Percentiles rank a stretch among this genome's conserved stretches.
Conservation (phyloP, 164 flowering plant species). For the Magnolia changhungtana region DNA sequence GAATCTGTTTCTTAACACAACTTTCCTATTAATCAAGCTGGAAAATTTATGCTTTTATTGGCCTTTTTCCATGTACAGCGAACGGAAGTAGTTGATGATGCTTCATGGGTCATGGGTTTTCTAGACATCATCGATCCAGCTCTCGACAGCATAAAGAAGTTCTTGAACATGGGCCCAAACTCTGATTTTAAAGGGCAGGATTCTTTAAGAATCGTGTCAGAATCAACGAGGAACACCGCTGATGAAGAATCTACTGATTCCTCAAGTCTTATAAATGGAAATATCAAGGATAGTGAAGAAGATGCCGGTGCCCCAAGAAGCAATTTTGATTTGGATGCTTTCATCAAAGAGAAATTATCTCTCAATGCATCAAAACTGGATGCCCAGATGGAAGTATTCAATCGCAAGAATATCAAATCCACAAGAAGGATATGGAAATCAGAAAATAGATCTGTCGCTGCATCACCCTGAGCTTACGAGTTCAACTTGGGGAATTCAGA, state of each 20-base stretch:
- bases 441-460: conserved; percentile 8
- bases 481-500: not conserved
- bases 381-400: conserved; percentile 31
- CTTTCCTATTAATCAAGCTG: too few species aligned
- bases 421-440: conserved; percentile 32
- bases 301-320: conserved; percentile 5
- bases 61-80: conserved; percentile 45
- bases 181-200: conserved; percentile 21
- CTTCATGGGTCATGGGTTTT: conserved; percentile 88
- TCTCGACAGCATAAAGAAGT: conserved; percentile 69
- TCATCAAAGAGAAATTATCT: conserved; percentile 52
- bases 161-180: conserved; percentile 54
- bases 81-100: conserved; percentile 91
- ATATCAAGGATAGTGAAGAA: conserved; percentile 12
- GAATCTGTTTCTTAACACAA: too few species aligned
- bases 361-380: conserved; percentile 62
- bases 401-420: conserved; percentile 15
- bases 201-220: conserved; percentile 13
- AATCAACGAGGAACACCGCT: conserved; percentile 9
- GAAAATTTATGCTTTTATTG: too few species aligned
- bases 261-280: not conserved
- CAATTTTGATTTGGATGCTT: conserved; percentile 58
- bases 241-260: conserved; percentile 20
- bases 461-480: not conserved
- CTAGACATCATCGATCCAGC: conserved; percentile 85